Conservation (phyloP, 371 early-diverging fungal species). For the Polyrhizophydium stewartii region DNA sequence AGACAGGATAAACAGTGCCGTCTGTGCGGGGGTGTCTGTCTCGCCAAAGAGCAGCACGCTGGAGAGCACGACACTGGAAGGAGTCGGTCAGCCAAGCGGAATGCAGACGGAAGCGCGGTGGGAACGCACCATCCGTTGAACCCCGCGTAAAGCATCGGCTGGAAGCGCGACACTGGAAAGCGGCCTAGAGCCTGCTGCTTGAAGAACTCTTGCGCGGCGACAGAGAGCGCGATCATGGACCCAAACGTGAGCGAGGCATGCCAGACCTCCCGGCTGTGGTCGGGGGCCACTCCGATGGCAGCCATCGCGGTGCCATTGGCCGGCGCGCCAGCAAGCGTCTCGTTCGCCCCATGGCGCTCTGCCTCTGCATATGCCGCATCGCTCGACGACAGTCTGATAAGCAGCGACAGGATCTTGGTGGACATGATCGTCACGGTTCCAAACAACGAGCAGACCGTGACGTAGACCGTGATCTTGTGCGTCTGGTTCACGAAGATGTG, state of each 20-base stretch:
- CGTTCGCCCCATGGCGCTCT: no score
- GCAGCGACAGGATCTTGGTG: constrained; percentile 21
- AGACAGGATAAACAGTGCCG: constrained; percentile 7
- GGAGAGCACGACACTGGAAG: constrained; percentile 26
- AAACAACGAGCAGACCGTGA: constrained; percentile 22
- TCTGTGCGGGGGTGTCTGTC: constrained; percentile 4
- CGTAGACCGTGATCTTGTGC: constrained; percentile 15
- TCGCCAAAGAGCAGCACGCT: constrained; percentile 26
- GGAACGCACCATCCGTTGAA: constrained; percentile 11
- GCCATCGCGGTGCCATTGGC: not conserved
- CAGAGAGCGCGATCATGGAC: constrained; percentile 14
- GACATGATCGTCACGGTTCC: constrained; percentile 27
- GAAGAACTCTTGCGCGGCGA: constrained; percentile 29
- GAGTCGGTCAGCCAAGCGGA: not conserved
- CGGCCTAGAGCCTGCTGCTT: constrained; percentile 31
- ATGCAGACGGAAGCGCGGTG: constrained; percentile 1
- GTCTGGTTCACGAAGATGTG: constrained; percentile 14
- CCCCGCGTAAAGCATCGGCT: constrained; percentile 31
- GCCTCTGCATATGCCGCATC: no score
- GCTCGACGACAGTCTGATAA: constrained; percentile 11
- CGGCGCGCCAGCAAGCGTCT: not conserved
- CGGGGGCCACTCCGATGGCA: no score
- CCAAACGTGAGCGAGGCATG: constrained; percentile 9
- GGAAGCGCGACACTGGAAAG: constrained; percentile 23
- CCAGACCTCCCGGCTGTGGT: no score